Percentiles rank a stretch among this genome's conserved stretches.
phyloP scores from a whole-genome alignment of 192 early-diverging fungal species.

The Coemansia sp. region DNA sequence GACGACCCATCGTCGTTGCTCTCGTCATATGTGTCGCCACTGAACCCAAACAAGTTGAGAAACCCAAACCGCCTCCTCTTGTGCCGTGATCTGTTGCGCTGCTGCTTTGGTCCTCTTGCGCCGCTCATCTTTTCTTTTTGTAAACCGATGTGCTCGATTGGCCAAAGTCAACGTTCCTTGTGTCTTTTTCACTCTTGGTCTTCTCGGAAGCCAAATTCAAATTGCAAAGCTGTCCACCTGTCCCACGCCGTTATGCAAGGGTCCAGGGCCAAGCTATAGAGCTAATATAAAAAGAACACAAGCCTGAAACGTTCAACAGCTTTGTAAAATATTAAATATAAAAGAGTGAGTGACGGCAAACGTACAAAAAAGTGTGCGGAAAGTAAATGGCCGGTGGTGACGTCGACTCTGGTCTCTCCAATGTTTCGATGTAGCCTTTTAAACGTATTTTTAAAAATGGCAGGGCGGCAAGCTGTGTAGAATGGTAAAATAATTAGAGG shows the following conservation, averaged over 20 bases:
- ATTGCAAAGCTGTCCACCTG: neutral
- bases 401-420: no score
- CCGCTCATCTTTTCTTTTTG: constrained; percentile 13
- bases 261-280: neutral
- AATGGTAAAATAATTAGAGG: neutral
- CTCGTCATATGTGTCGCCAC: constrained; percentile 12
- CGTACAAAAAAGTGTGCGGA: no score
- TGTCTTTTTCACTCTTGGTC: neutral
- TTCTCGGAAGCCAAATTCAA: constrained; percentile 3
- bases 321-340: neutral
- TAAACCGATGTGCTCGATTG: neutral
- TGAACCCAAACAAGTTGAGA: constrained; percentile 48
- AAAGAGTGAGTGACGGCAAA: neutral
- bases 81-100: constrained; percentile 20
- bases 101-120: constrained; percentile 4
- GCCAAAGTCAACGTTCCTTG: neutral
- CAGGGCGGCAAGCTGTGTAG: neutral
- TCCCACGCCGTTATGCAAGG: neutral
- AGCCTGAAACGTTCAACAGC: neutral
- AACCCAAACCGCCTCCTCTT: constrained; percentile 42
- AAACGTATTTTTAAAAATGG: neutral
- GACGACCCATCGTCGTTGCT: neutral
- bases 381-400: no score
- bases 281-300: neutral
- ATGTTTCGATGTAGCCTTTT: no score